Base-by-base conservation (phyloP, 768 basidiomycete species). In the Leucosporidium scottii region DNA sequence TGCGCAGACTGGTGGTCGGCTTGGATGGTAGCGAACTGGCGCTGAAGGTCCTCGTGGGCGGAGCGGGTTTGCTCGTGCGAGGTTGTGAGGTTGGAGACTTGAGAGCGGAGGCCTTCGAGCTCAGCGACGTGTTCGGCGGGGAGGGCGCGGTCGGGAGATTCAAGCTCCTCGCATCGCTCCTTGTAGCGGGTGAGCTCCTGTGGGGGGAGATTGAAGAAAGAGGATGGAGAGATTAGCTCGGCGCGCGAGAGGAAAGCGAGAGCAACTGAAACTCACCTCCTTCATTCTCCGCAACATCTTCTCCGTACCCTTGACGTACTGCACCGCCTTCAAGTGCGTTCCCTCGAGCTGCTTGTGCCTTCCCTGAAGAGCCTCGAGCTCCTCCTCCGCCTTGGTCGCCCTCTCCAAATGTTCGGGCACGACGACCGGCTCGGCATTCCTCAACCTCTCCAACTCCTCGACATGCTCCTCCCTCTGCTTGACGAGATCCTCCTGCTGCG, bases 241-340 rank as follows among this genome's bases (percentile, higher is more conserved):
- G 23, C 10, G n/a, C 28, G 13, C 23, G 12, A 12, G n/a, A 4
- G n/a, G 9, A 25, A 17, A 44, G 12, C 10, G n/a, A 25, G 5
- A 18, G 12, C 3, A 34, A 34, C 23, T 15, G 12, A 31, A n/a
- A 70, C 70, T 28, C 34, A 71, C 70, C 64, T 93, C 94, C 78
- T 92, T 90, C 87, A 97, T 91, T 73, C 88, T 86, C 73, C 92
- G 86, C 82, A 97, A 89, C 86, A 98, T 92, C 80, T 93, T 96
- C 79, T 98, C 96, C 1, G 93, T 97, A 55, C 91, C 91, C 83
- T 97, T 98, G 74, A 97, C 93, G 79, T 96, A 97, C 77, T 92
- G 89, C 64, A 98, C 93, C 20, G 96, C 94, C 61, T 93, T 85
- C 75, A 93, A 89, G 78, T 99, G 98, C 75, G 97, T 94, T 57